Base-by-base conservation (phyloP, 345 rosid genomes). In the Dovyalis caffra region DNA sequence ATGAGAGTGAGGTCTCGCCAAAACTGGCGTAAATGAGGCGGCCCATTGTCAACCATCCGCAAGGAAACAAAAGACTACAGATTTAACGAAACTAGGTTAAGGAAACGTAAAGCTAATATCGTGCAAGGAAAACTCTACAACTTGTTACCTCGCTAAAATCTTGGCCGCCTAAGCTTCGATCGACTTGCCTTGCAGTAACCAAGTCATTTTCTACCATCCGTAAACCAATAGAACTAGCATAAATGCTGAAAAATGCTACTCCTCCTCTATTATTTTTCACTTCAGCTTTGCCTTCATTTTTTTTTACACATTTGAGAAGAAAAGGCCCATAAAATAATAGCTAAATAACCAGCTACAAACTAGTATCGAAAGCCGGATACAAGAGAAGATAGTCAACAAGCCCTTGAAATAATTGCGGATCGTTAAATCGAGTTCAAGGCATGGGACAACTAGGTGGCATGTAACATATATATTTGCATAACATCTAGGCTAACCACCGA, bases 41-140 rank as follows among this genome's bases (percentile, higher is more conserved):
- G 21, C 90, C 97, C 93, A 91, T 87, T 40, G 98, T 90, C 88
- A 95, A 72, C 90, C 83, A 85, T 83, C 99, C 90, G 85, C 78
- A 65, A 0, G 66, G 34, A 58, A 26, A 64, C 78, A 32, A 70
- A 25, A 21, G 63, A 20, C 35, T 16, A 7, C 1, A 20, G 3
- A 1, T 23, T 47, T 5, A 57, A 35, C 21, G 14, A 11, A 14
- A 53, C 45, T 69, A 2, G 8, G 23, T 31, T 20, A 43, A 37
- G 12, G 18, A 18, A 5, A 49, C 20, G 16, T 6, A 72, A 28
- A 5, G 5, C 33, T 32, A 43, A 21, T 20, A 51, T 47, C 23
- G 66, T 18, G 25, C 32, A 28, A 33, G 8, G 37, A 63, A 35
- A 8, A 0, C 1, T 49, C n/a, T 3, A 26, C 8, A 21, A 51